A percentile compares a stretch with the other conserved stretches of the same genome.
These are phyloP conservation scores for Phytophthora chlamydospora DNA, from an alignment of 352 stramenopile species.

Conservation along the genomic window DNA sequence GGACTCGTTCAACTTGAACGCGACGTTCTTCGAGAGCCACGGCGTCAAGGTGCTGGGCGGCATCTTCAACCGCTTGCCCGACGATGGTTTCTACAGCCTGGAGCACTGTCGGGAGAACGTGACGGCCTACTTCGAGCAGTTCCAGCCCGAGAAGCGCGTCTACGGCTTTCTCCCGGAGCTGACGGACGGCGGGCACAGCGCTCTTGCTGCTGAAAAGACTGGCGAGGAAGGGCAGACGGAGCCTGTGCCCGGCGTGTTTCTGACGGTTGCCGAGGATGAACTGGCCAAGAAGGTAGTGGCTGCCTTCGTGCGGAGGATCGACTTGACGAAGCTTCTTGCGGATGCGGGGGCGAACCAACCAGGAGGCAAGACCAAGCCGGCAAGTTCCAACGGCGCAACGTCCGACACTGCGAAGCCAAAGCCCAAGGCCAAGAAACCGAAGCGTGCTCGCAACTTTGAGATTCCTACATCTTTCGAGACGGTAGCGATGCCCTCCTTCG, in stretches of 20 bases:
- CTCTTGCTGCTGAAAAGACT: constrained; percentile 25
- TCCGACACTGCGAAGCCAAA: constrained; percentile 13
- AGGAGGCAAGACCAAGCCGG: constrained; percentile 9
- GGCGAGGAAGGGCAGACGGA: constrained; percentile 21
- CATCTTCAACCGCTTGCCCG: constrained; percentile 96
- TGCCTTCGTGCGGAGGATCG: constrained; percentile 41
- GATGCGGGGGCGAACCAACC: constrained; percentile 34
- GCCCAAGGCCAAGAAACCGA: constrained; percentile 27
- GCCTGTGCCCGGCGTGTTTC: constrained; percentile 30
- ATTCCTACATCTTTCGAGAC: constrained; percentile 37
- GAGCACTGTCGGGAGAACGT: constrained; percentile 91
- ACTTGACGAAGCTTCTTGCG: constrained; percentile 45
- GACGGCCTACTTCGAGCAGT: constrained; percentile 92
- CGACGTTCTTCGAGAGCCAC: constrained; percentile 93
- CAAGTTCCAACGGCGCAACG: not conserved
- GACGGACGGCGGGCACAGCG: constrained; percentile 28
- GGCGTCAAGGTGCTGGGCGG: constrained; percentile 94
- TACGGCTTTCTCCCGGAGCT: constrained; percentile 90
- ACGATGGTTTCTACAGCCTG: constrained; percentile 95
- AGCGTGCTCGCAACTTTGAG: constrained; percentile 35
- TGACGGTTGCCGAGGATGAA: constrained; percentile 30
- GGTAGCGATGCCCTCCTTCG: constrained; percentile 20
- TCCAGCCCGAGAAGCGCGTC: constrained; percentile 60
- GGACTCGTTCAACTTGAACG: constrained; percentile 98
- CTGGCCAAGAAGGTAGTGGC: constrained; percentile 48